These are phyloP conservation scores for Pythium angustatum DNA, from an alignment of 352 stramenopile species.

Conservation along the genomic window DNA sequence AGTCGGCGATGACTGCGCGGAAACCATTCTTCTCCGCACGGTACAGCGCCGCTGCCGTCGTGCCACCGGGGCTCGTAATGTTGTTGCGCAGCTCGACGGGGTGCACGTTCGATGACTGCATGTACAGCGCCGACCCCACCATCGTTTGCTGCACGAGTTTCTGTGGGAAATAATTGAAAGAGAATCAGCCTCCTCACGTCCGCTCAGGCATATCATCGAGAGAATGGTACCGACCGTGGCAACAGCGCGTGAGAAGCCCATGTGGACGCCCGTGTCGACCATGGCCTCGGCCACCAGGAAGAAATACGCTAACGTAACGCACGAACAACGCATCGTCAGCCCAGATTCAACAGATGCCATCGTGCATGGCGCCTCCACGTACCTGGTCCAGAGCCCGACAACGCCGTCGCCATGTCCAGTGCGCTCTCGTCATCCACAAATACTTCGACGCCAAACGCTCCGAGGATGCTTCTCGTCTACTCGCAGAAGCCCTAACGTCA, in stretches of 20 bases:
- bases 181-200: not conserved
- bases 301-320: slow-evolving; percentile 95
- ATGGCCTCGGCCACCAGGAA: slow-evolving; percentile 96
- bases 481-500: not conserved
- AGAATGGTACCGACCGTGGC: slow-evolving; percentile 54
- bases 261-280: slow-evolving; percentile 94
- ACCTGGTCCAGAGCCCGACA: slow-evolving; percentile 92
- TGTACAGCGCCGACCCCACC: slow-evolving; percentile 92
- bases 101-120: slow-evolving; percentile 90
- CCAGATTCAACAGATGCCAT: too few species aligned
- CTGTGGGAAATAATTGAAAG: slow-evolving; percentile 28
- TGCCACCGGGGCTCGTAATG: slow-evolving; percentile 94
- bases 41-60: slow-evolving; percentile 93
- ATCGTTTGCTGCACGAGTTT: slow-evolving; percentile 95
- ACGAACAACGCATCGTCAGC: too few species aligned
- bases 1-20: slow-evolving; percentile 91
- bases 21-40: slow-evolving; percentile 96
- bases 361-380: not conserved
- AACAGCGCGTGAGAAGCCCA: slow-evolving; percentile 94
- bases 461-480: slow-evolving; percentile 84
- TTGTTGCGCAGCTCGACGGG: slow-evolving; percentile 92
- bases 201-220: not conserved
- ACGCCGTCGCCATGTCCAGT: slow-evolving; percentile 94
- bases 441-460: slow-evolving; percentile 91
- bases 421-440: slow-evolving; percentile 95